A percentile compares a stretch with the other conserved stretches of the same genome.
Conservation (phyloP, 1,284 basidiomycete genomes). For the Microbotryum silenes-acaulis region DNA sequence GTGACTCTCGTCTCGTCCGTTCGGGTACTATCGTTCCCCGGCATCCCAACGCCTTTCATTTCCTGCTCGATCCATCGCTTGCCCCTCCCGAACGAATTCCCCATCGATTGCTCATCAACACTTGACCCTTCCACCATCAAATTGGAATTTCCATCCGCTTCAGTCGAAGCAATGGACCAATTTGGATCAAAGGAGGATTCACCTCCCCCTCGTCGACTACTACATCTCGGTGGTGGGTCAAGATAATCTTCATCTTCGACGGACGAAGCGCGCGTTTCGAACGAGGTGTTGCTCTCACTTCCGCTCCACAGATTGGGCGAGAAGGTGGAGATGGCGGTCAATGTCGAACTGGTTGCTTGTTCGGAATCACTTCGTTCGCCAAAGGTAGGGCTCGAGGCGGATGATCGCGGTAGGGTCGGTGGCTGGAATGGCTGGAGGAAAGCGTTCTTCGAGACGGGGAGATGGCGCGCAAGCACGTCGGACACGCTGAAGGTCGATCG, state of each 20-base stretch:
- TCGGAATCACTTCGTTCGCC: neutral
- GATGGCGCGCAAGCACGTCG: too few relatives aligned
- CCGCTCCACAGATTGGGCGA: neutral
- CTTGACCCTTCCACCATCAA: neutral
- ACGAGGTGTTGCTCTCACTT: neutral
- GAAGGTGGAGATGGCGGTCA: neutral
- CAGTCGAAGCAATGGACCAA: neutral
- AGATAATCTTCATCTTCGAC: neutral
- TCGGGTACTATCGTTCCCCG: too few relatives aligned
- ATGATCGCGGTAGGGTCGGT: neutral
- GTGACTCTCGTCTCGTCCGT: too few relatives aligned
- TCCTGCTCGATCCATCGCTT: neutral
- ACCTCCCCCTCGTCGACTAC: neutral
- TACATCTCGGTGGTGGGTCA: too few relatives aligned
- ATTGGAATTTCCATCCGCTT: neutral
- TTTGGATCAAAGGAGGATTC: neutral
- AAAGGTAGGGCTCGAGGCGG: too few relatives aligned
- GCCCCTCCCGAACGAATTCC: neutral
- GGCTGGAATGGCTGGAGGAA: neutral
- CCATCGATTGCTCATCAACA: neutral
- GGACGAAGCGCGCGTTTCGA: conserved; percentile 1
- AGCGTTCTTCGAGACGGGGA: neutral
- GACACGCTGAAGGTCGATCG: too few relatives aligned
- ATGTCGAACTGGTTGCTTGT: neutral
- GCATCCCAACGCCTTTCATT: too few relatives aligned